Base-by-base conservation (phyloP, 371 early-diverging fungal species). In the Thermomucor indicae-seudaticae region DNA sequence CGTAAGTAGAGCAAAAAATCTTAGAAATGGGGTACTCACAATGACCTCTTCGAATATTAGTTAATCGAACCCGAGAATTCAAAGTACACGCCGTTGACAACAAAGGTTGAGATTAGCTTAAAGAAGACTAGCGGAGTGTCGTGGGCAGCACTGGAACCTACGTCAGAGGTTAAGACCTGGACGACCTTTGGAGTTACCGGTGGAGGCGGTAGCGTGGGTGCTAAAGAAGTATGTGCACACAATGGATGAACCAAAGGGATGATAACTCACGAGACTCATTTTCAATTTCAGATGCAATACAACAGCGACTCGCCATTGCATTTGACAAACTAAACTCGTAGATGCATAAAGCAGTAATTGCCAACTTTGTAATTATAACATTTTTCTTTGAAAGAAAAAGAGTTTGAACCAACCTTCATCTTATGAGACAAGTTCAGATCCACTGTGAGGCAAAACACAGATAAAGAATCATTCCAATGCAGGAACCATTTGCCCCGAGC, bases 91-190 rank as follows among this genome's bases (percentile, higher is more conserved):
- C 75, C 86, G 7, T 61, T 95, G 53, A 67, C 83, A 6, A 93
- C 96, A 41, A 97, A 97, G 67, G 80, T 91, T 39, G 96, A 95
- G 64, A 60, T 97, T 24, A 80, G 59, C 24, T 72, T 95, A 62
- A 83, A 83, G 58, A 97, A 97, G 72, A 83, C 79, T 3, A 88
- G 86, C 52, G 91, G 92, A 22, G 73, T 90, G 22, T 83, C 85
- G n/a, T 93, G 94, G 94, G 82, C 91, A n/a, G 64, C 84, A 19
- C 62, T 93, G 40, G 91, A 89, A 51, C 87, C 89, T 27, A 78
- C 65, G 25, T 66, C 70, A 28, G 75, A 81, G 17, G 76, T 86
- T 29, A 80, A 71, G 42, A 69, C 78, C 39, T 91, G 88, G 88
- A 91, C 91, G 10, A 91, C 94, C 5, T 93, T 93, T 76, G 93